Evolutionary conservation across 441 rosid genomes (phyloP), one percentile per base, ranked within the genome.

Genomic region (Populus hybrid): DNA sequence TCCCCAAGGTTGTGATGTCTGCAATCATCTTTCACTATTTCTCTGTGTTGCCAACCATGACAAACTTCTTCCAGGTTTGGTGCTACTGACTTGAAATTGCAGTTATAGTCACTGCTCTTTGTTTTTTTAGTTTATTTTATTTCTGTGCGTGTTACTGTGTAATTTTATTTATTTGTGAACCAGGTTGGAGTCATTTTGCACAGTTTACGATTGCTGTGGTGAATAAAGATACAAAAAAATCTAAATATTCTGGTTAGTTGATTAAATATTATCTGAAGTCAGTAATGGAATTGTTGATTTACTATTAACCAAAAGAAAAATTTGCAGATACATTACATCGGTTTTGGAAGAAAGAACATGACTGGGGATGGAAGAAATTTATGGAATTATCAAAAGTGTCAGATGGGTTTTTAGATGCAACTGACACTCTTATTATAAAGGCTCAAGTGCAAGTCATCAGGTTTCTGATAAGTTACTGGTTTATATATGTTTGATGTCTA

Each of bases 111-210:
- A 46, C 69, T 75, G 61, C 59, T 50, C 30, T 53, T 38, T 72
- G 14, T 14, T 66, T 38, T n/a, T 71, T 14, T 66, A 24, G 1
- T 24, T 24, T 24, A 24, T 38, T 18, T 36, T 64, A 0, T 71
- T 71, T 46, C 65, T 77, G 30, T 78, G 42, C 40, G 73, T 59
- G 66, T 75, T 69, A 59, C 76, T 57, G 42, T 75, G 65, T 24
- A 72, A 19, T 70, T 75, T 35, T 74, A 9, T 57, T 53, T 68
- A 9, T 28, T 28, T 80, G 30, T 78, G 84, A 71, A 72, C 72
- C 85, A 96, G 99, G 99, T 63, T 96, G 99, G 99, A 91, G 98
- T 88, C 99, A 96, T 87, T 96, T 96, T 82, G 99, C 99, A 42
- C 99, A 96, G 87, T 96, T 96, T 75, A 94, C 99, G 28, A 96